Percentiles rank a stretch among this genome's conserved stretches.
Conservation (phyloP, 441 rosid species). For the Populus hybrid region DNA sequence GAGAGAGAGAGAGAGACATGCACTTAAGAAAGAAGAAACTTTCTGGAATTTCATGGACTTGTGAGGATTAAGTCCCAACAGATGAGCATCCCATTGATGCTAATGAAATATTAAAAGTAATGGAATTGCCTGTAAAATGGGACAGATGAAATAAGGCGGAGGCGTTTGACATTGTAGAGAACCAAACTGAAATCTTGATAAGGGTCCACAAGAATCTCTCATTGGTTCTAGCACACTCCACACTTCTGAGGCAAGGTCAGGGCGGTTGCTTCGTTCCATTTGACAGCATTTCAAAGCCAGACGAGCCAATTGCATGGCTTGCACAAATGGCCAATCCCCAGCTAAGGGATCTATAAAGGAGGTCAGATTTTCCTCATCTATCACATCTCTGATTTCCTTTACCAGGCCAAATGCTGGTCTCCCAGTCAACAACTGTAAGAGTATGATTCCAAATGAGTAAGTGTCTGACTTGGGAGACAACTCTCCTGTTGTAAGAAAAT, state of each 20-base stretch:
- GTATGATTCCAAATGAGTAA: constrained; percentile 83
- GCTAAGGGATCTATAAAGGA: constrained; percentile 80
- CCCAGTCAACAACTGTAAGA: constrained; percentile 75
- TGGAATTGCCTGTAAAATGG: constrained; percentile 73
- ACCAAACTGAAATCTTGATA: constrained; percentile 48
- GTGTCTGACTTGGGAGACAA: constrained; percentile 87
- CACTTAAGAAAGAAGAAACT: background rate
- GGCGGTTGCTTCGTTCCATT: constrained; percentile 63
- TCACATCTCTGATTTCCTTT: constrained; percentile 70
- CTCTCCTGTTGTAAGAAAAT: constrained; percentile 70
- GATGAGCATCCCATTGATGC: background rate
- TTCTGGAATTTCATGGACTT: background rate
- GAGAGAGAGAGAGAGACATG: background rate
- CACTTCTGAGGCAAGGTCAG: constrained; percentile 77
- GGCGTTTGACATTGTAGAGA: constrained; percentile 58
- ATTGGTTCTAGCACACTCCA: constrained; percentile 93
- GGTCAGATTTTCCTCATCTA: constrained; percentile 56
- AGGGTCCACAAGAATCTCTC: constrained; percentile 85
- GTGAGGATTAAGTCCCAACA: constrained; percentile 1
- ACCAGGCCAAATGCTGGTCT: constrained; percentile 61
- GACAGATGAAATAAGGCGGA: constrained; percentile 86
- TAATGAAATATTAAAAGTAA: background rate
- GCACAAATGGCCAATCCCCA: constrained; percentile 97
- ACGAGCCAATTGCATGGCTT: constrained; percentile 86
- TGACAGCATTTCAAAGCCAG: constrained; percentile 89